phyloP scores from a whole-genome alignment of 2,329 filamentous ascomycete species.

The Nemania bipapillata region DNA sequence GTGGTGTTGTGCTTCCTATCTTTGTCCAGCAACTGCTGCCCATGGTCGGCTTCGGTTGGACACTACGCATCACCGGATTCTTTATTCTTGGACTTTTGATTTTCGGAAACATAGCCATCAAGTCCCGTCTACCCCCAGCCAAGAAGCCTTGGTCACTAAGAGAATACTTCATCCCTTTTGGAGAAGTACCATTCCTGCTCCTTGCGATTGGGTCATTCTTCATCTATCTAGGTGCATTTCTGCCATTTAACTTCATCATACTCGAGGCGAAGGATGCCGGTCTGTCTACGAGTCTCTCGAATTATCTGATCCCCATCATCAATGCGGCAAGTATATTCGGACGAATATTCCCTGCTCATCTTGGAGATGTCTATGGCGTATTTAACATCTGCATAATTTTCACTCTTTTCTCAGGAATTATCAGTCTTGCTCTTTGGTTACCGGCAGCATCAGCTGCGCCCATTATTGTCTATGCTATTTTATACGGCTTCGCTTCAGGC shows the following conservation, averaged over 20 bases:
- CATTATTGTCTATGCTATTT: slow-evolving; percentile 70
- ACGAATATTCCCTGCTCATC: slow-evolving; percentile 62
- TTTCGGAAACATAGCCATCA: slow-evolving; percentile 50
- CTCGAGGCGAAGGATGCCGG: slow-evolving; percentile 23
- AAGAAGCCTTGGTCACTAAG: slow-evolving; percentile 56
- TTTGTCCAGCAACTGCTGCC: slow-evolving; percentile 63
- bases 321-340: slow-evolving; percentile 49
- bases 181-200: slow-evolving; percentile 49
- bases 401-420: slow-evolving; percentile 15
- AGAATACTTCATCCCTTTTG: slow-evolving; percentile 61
- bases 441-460: slow-evolving; percentile 50
- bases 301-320: slow-evolving; percentile 30
- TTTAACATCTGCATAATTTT: slow-evolving; percentile 52
- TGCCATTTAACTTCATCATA: slow-evolving; percentile 32
- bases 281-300: slow-evolving; percentile 6
- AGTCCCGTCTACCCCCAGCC: slow-evolving; percentile 52
- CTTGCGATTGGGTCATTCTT: slow-evolving; percentile 24
- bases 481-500: slow-evolving; percentile 74
- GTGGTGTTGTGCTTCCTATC: slow-evolving; percentile 67
- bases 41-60: slow-evolving; percentile 54
- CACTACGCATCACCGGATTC: slow-evolving; percentile 54
- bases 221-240: slow-evolving; percentile 31
- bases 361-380: slow-evolving; percentile 55
- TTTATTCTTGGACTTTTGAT: slow-evolving; percentile 51
- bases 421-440: slow-evolving; percentile 24